phyloP scores from a whole-genome alignment of 2,329 filamentous ascomycete genomes.

The Ilyonectria mors-panacis region DNA sequence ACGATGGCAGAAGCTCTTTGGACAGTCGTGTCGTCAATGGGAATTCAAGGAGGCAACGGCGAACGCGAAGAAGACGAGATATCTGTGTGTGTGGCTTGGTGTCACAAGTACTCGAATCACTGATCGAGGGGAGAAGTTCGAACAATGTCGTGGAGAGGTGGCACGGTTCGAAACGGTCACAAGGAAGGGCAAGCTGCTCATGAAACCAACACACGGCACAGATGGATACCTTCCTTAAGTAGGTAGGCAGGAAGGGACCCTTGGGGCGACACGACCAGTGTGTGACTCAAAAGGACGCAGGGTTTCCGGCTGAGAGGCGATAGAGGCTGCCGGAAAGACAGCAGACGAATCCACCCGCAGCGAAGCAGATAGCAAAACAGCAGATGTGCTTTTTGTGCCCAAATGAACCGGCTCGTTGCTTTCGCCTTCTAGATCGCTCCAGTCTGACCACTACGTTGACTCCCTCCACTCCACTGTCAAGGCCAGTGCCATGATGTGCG shows the following conservation, averaged over 20 bases:
- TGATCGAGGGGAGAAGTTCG: neutral
- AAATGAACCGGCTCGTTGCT: neutral
- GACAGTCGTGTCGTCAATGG: slow-evolving; percentile 4
- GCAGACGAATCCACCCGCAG: slow-evolving; percentile 11
- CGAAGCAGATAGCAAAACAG: neutral
- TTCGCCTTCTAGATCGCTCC: neutral
- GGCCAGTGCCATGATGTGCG: slow-evolving; percentile 19
- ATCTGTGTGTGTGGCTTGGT: neutral
- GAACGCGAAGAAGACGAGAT: slow-evolving; percentile 3
- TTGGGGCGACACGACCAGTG: slow-evolving; percentile 4
- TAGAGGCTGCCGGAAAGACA: neutral
- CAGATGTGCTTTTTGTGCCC: slow-evolving; percentile 10
- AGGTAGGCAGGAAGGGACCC: slow-evolving; percentile 2
- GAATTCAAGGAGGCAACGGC: neutral
- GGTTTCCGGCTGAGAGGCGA: slow-evolving; percentile 15
- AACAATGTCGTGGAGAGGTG: neutral
- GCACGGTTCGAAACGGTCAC: neutral
- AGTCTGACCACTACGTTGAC: slow-evolving; percentile 12
- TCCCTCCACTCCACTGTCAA: slow-evolving; percentile 16
- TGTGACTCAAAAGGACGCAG: slow-evolving; percentile 24
- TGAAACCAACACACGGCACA: slow-evolving; percentile 16
- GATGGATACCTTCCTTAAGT: slow-evolving; percentile 27
- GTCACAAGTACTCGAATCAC: neutral
- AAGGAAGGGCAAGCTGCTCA: slow-evolving; percentile 4
- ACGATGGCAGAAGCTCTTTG: slow-evolving; percentile 17